Evolutionary conservation across 2,329 filamentous ascomycete genomes (phyloP).

Genomic region (Epichloe amarillans): DNA sequence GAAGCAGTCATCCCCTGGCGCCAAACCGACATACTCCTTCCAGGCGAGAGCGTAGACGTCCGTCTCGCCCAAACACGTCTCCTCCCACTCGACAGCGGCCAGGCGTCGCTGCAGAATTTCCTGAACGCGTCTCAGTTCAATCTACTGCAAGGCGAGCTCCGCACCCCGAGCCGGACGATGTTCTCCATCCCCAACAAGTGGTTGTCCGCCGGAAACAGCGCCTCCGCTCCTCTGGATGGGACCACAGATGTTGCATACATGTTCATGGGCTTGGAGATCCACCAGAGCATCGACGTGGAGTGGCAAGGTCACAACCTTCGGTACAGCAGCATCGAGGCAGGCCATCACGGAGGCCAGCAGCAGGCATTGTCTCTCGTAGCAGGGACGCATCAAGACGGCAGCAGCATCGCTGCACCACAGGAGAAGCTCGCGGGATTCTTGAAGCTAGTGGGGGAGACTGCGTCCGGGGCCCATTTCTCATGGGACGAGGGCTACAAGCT

Average conservation of each 20-base stretch:
- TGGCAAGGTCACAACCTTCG: conserved; percentile 32
- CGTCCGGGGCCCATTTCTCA: conserved; percentile 19
- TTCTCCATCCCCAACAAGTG: conserved; percentile 20
- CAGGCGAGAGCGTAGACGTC: conserved; percentile 32
- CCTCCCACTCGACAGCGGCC: conserved; percentile 24
- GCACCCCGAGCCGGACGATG: conserved; percentile 20
- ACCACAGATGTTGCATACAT: conserved; percentile 18
- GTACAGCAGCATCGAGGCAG: conserved; percentile 39
- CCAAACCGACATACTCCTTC: conserved; percentile 32
- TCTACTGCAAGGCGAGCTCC: conserved; percentile 26
- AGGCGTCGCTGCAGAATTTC: conserved; percentile 29
- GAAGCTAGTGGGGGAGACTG: conserved; percentile 15
- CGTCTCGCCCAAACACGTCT: conserved; percentile 27
- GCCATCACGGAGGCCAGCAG: conserved; percentile 36
- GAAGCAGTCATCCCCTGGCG: conserved; percentile 16
- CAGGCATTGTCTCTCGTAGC: conserved; percentile 32
- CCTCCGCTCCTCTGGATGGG: neutral
- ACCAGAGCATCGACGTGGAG: conserved; percentile 28
- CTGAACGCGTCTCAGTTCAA: conserved; percentile 31
- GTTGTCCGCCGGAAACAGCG: neutral
- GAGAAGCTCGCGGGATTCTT: conserved; percentile 11
- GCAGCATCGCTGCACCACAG: neutral
- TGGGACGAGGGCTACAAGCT: conserved; percentile 21
- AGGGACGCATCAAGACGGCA: neutral
- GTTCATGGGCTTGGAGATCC: conserved; percentile 40